Evolutionary conservation across 2,329 filamentous ascomycete species (phyloP), one percentile per base, ranked within the genome.

Genomic region (Aspergillus flavus): DNA sequence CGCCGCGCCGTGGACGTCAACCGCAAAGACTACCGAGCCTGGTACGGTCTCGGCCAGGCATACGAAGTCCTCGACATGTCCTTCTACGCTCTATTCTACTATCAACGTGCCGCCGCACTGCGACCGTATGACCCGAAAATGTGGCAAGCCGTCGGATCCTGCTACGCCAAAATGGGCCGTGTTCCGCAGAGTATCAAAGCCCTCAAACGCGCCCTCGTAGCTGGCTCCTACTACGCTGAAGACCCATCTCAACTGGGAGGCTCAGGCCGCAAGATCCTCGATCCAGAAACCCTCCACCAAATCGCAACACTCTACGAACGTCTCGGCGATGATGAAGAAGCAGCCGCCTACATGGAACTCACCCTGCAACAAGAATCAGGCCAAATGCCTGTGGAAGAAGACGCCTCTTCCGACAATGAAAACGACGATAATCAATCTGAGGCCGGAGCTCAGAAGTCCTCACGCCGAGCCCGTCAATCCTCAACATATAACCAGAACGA

Each of bases 11-110:
- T 99, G 1, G 95, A 99, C 72, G 92, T 95, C 69, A 98, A 99
- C 73, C 88, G 94, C 39, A 92, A 95, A 71, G 95, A 99, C 76
- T 98, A 98, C 76, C 91, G 95, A 62, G 95, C 95, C 4, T 99
- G 95, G 95, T 98, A 99, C 75, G 95, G 95, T 39, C 84, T 99
- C 0, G 95, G 95, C 0, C 94, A 98, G 76, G 96, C 95, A 1
- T 99, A 99, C 73, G 95, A 99, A 77, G 91, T 99, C 69, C 86
- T 99, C 10, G 95, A 99, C 79, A 97, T 97, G 93, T 92, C 97
- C 74, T 93, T 94, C 50, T 99, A 99, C 76, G 94, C 94, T 1
- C 81, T 99, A 0, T 98, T 95, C 86, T 99, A 99, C 79, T 97
- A 97, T 81, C 96, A 98, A 75, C 93, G 95, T 61, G 95, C 95